Evolutionary conservation across 1,284 basidiomycete genomes (phyloP), one percentile per base, ranked within the genome.

Genomic region (Volvariella volvacea): DNA sequence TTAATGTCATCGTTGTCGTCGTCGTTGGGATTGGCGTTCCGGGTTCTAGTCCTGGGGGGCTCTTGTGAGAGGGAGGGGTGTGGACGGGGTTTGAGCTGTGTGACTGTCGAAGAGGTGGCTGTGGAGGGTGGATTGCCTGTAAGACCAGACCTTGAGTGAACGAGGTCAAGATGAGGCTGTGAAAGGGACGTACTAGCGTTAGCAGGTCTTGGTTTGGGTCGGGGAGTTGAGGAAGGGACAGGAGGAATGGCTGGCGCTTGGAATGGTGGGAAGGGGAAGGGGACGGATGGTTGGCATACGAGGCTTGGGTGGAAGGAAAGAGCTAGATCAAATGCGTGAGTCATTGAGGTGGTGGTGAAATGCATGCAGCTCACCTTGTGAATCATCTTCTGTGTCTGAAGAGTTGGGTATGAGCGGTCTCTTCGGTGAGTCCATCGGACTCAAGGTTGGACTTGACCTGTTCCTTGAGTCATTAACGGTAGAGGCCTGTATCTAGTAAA

Each of bases 261-360:
- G 66, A 69, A 25, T 68, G 65, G 8, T 66, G 69, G 1, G 66
- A 67, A 9, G 41, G 38, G 15, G 44, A 41, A 19, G 10, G 10
- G 22, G 42, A 45, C 25, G 25, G 9, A 4, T 30, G 40, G 12
- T 10, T 16, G 9, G 4, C 9, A 7, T 4, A 6, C 10, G 30
- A 41, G 15, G 28, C 14, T 22, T 22, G 14, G 10, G 41, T 22
- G 19, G 39, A 15, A 7, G 30, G 37, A 30, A 32, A 47, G 4
- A 22, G 20, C 22, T 28, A 25, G 22, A 33, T 42, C 20, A 34
- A 34, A 16, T 28, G 25, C 25, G 25, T n/a, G n/a, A n/a, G n/a
- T n/a, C n/a, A n/a, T n/a, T n/a, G n/a, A 28, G 6, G 12, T 28
- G 25, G 25, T 28, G 6, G 6, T 12, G 12, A 9, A 33, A 15